phyloP scores from a whole-genome alignment of 148 eudicot genomes.

The Rhododendron vialii region DNA sequence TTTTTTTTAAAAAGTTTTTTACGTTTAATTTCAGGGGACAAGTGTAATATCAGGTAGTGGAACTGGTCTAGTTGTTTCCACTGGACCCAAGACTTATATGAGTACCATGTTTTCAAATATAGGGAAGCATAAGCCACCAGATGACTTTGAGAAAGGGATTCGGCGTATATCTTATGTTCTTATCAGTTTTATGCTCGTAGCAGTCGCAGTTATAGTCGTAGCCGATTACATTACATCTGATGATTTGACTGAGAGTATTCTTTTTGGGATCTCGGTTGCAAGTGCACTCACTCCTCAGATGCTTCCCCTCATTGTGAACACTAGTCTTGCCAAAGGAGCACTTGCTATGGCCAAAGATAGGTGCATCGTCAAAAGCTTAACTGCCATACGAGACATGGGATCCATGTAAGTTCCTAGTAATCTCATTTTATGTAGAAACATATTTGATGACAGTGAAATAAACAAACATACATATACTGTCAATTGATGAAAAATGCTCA shows the following conservation, averaged over 20 bases:
- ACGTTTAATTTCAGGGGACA: constrained; percentile 34
- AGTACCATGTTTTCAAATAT: constrained; percentile 46
- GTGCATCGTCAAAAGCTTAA: constrained; percentile 46
- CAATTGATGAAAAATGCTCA: neutral
- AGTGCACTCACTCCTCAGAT: constrained; percentile 56
- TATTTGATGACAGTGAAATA: neutral
- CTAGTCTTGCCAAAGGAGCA: constrained; percentile 54
- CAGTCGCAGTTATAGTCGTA: constrained; percentile 30
- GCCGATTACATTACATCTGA: constrained; percentile 29
- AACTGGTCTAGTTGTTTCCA: constrained; percentile 41
- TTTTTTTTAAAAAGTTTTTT: neutral
- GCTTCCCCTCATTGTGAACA: constrained; percentile 45
- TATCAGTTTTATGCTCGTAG: constrained; percentile 32
- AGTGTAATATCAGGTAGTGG: constrained; percentile 50
- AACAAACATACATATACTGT: neutral
- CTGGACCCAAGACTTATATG: constrained; percentile 49
- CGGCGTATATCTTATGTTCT: constrained; percentile 40
- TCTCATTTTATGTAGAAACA: neutral
- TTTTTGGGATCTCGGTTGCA: constrained; percentile 48
- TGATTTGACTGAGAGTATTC: constrained; percentile 32
- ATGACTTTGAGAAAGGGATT: constrained; percentile 44
- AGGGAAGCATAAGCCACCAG: constrained; percentile 36
- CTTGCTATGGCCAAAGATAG: constrained; percentile 46
- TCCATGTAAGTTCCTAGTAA: constrained; percentile 36
- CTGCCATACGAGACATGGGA: constrained; percentile 51